Conservation (phyloP, 83 land plant genomes). For the Isoetes engelmannii region DNA sequence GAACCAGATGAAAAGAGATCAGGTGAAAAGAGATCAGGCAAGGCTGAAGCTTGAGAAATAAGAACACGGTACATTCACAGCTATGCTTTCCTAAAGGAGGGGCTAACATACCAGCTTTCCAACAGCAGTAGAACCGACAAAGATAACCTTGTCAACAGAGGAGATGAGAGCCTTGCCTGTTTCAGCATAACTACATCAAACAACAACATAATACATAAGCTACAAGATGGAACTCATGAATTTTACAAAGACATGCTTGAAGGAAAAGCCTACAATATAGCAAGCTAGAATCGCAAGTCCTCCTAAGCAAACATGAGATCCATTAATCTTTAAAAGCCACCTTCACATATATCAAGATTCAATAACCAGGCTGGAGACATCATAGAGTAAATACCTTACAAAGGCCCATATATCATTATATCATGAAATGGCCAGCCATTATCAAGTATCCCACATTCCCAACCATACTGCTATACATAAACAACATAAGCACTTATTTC, state of each 20-base stretch:
- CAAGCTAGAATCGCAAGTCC: too few species aligned
- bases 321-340: too few species aligned
- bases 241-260: too few species aligned
- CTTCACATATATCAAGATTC: too few species aligned
- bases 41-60: neutral
- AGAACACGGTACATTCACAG: neutral
- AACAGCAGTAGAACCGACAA: slow-evolving; percentile 84
- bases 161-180: slow-evolving; percentile 85
- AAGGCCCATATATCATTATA: too few species aligned
- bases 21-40: neutral
- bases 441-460: neutral
- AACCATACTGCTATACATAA: neutral
- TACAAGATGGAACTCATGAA: too few species aligned
- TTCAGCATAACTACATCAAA: slow-evolving; percentile 55
- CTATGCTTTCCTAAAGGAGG: slow-evolving; percentile 2
- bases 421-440: too few species aligned
- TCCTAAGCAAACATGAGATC: too few species aligned
- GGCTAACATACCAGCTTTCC: slow-evolving; percentile 59
- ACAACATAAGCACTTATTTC: neutral
- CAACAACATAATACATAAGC: too few species aligned
- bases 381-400: too few species aligned
- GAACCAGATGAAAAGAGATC: neutral
- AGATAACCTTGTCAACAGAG: slow-evolving; percentile 74
- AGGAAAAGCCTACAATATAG: too few species aligned
- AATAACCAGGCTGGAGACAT: too few species aligned